These are phyloP conservation scores for Aquilaria malaccensis DNA, from an alignment of 345 rosid genomes.

Conservation along the genomic window DNA sequence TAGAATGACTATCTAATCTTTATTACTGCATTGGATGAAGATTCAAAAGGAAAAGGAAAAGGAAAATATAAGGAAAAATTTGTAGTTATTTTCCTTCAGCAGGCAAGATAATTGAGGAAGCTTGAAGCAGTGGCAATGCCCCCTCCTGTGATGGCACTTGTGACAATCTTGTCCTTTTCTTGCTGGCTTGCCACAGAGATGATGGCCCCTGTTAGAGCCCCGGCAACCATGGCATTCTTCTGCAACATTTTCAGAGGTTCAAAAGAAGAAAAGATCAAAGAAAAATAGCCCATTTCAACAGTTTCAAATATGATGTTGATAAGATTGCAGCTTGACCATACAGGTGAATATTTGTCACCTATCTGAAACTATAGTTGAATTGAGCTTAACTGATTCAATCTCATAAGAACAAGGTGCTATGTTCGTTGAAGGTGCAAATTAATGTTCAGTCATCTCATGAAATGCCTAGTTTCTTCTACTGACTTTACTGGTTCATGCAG, in stretches of 20 bases:
- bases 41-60: no score
- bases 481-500: no score
- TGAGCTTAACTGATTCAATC: background rate
- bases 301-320: background rate
- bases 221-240: conserved; percentile 93
- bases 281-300: background rate
- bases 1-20: no score
- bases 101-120: conserved; percentile 49
- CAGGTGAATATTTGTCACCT: no score
- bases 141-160: conserved; percentile 67
- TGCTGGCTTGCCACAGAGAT: conserved; percentile 46
- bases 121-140: conserved; percentile 81
- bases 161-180: conserved; percentile 42
- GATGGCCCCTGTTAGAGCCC: conserved; percentile 69
- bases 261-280: background rate
- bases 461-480: background rate
- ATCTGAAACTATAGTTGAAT: no score
- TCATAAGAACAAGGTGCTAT: background rate
- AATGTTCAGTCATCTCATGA: background rate
- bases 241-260: conserved; percentile 20
- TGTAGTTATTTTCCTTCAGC: background rate
- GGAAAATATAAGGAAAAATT: no score
- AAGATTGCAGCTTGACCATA: no score
- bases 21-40: no score
- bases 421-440: background rate